Conservation (phyloP, 1,284 basidiomycete species). For the Xerocomus nothofagi region DNA sequence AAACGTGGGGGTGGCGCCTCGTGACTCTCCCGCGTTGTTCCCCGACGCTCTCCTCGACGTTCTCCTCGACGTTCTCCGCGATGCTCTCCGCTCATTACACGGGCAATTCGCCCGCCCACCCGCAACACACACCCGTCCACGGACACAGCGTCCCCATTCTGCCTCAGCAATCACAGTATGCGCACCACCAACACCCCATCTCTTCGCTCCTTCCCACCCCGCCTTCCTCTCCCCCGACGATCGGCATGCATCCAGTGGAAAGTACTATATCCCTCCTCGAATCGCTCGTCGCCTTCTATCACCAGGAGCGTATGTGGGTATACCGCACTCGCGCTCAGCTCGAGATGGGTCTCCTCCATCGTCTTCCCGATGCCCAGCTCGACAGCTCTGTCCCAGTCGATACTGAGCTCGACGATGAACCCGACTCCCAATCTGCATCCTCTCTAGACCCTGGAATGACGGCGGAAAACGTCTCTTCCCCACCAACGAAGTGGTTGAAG, state of each 20-base stretch:
- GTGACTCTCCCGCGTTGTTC: background rate
- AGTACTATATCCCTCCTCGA: constrained; percentile 58
- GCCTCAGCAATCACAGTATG: constrained; percentile 26
- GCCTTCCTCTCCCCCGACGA: constrained; percentile 43
- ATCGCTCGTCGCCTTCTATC: constrained; percentile 62
- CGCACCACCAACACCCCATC: constrained; percentile 28
- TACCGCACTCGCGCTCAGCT: constrained; percentile 51
- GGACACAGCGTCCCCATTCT: constrained; percentile 4
- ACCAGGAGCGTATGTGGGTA: constrained; percentile 68
- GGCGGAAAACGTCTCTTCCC: constrained; percentile 27
- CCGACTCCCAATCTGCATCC: constrained; percentile 16
- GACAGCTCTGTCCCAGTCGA: constrained; percentile 26
- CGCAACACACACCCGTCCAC: constrained; percentile 22
- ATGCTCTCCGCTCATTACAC: constrained; percentile 34
- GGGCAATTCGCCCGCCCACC: constrained; percentile 18
- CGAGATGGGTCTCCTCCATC: constrained; percentile 39
- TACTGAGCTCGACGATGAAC: constrained; percentile 18
- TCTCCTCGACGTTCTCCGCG: constrained; percentile 3
- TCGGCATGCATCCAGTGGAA: constrained; percentile 33
- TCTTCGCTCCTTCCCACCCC: constrained; percentile 44
- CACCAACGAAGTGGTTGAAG: constrained; percentile 38
- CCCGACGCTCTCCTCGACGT: background rate
- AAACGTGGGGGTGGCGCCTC: constrained; percentile 12
- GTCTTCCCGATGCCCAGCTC: constrained; percentile 22
- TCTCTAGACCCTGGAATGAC: constrained; percentile 23